Base-by-base conservation (phyloP, 768 basidiomycete genomes). In the Mycena galericulata region DNA sequence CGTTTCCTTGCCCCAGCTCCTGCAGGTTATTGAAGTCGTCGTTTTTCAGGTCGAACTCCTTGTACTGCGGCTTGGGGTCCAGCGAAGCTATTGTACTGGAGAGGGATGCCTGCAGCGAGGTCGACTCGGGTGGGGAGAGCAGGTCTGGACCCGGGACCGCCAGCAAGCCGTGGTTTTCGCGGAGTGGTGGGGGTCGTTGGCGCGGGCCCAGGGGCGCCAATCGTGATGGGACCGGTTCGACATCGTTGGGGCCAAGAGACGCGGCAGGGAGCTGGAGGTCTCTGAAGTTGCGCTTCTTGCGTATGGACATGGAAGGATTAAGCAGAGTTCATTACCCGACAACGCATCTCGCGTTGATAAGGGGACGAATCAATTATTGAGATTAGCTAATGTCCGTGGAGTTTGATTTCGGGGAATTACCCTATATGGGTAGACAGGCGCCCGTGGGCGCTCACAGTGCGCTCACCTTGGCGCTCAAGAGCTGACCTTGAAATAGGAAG, bases 1-100 rank as follows among this genome's bases (percentile, higher is more conserved):
- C 97, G 76, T 99, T 99, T 9, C 98, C 98, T 71, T 94, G 91
- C 4, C 98, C 98, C 3, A 99, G 86, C 79, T 99, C 98, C 67
- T 89, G 86, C 51, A 99, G 77, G 70, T 94, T 92, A 78, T 92
- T 92, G 75, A 99, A 84, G 77, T 99, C 98, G 72, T 92, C 90
- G 73, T 89, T 85, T 73, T 98, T 81, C 74, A 97, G 93, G 72
- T 87, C 91, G 80, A 65, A 64, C 20, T 65, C 61, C n/a, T 93
- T 94, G 78, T 90, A 90, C 81, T 94, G 92, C 36, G 92, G 90
- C 74, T 92, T 94, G 81, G 94, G 86, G 73, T 97, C 95, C 62
- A 97, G 81, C 70, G 87, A 94, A 24, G 94, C 95, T 26, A 98
- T 86, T 12, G 93, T 95, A 69, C 89, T 93, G 20, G 92, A 91